Evolutionary conservation across 1,284 basidiomycete species (phyloP), one percentile per base, ranked within the genome.

Genomic region (Wolfiporia cocos): DNA sequence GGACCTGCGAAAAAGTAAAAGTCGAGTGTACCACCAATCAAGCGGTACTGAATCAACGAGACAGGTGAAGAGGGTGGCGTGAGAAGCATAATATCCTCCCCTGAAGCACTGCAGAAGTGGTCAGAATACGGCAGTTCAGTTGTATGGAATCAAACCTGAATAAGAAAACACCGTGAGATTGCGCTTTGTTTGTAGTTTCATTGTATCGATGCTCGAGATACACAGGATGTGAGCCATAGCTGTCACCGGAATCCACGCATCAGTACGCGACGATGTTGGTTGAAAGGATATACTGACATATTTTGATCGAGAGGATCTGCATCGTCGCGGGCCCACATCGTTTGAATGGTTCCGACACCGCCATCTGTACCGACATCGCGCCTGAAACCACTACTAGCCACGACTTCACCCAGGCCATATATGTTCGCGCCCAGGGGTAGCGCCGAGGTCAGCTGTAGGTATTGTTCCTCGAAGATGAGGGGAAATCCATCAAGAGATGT

Each of bases 391-490:
- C 78, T 78, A 51, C 73, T 76, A 1, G 81, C 71, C 21, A 86
- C 70, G 17, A 78, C 74, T 58, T 92, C 86, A 3, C 86, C 87
- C 6, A 91, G 65, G 1, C 88, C 88, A 49, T 89, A 89, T 34
- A 91, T 71, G 52, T 90, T 86, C 17, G 85, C 72, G 28, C 74
- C 71, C 15, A 70, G 61, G 0, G 83, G 82, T 2, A 86, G 65
- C 1, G 76, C 69, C 17, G 81, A 84, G 3, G 80, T 66, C 3
- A 90, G 54, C 74, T 90, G 67, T 30, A 84, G 62, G 50, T 82
- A 84, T 49, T 79, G 77, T 50, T 89, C 78, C 56, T 89, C 86
- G 51, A 90, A 87, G n/a, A 89, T 73, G 3, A 88, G 68, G 5
- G 75, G 72, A 49, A 84, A 81, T 0, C 68, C 74, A 41, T 77